Evolutionary conservation across 805 yeast species (phyloP), one percentile per base, ranked within the genome.

Genomic region (Trichomonascus vanleenenianus): DNA sequence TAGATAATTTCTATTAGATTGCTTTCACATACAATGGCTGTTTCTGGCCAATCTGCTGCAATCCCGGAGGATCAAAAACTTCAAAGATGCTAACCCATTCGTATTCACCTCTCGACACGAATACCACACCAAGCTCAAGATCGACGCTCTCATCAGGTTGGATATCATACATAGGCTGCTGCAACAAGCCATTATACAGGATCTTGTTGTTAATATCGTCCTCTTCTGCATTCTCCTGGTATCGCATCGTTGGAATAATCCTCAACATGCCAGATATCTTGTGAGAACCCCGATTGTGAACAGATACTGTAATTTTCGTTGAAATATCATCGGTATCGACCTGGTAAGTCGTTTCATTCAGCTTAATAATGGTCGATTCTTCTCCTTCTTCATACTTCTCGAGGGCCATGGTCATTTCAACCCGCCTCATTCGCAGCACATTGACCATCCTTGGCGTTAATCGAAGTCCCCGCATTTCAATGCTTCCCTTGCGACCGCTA

Each of bases 51-150:
- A 46, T 50, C 20, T 47, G 54, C 11, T 50, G 45, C 22, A 51
- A 51, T 30, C 51, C 46, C 10, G 55, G 52, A 6, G 52, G 45
- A 11, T 46, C 45, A 27, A 56, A 34, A 46, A 72, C 76, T 45
- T 80, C 84, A 51, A 79, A 68, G 11, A 78, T 61, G 0, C 75
- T 74, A 1, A 89, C 86, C 83, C 95, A 81, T 59, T 85, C 93
- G 58, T 81, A 88, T 40, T 77, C 81, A 1, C 97, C 97, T 39
- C 72, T 72, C 45, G 84, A 89, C 33, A 89, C 65, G 3, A 86
- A 75, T 15, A 81, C 72, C 41, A 81, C 74, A 6, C 85, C 78
- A 34, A 83, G 59, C 19, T 69, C 70, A 27, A 78, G 65, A 1
- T 60, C 66, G 2, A 65, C 43, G 0, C 67, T 55, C 20, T 65